A percentile compares a stretch with the other conserved stretches of the same genome.
These are phyloP conservation scores for Kluyveromyces siamensis DNA, from an alignment of 805 yeast species.

Conservation along the genomic window DNA sequence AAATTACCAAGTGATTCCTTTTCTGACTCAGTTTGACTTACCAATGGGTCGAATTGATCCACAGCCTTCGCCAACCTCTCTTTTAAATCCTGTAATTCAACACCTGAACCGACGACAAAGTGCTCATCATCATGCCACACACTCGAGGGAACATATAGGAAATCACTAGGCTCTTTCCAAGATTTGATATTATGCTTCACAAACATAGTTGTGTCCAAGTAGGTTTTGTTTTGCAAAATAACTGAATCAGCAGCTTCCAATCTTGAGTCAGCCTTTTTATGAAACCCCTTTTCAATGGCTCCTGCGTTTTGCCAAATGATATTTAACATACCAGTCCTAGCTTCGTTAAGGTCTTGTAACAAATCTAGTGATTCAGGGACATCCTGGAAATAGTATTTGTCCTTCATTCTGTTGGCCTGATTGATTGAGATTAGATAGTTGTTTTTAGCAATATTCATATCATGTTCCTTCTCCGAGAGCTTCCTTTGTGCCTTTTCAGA, in stretches of 20 bases:
- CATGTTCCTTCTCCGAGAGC: constrained; percentile 52
- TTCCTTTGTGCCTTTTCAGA: constrained; percentile 41
- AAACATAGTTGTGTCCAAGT: constrained; percentile 80
- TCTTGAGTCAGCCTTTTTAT: constrained; percentile 34
- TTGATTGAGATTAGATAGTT: constrained; percentile 70
- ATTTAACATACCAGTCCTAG: constrained; percentile 64
- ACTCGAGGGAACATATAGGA: constrained; percentile 75
- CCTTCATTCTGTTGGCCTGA: constrained; percentile 84
- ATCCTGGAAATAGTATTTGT: constrained; percentile 87
- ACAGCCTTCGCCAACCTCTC: constrained; percentile 37
- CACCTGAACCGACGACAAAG: constrained; percentile 48
- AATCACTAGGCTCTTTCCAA: constrained; percentile 87
- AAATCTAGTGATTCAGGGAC: constrained; percentile 83
- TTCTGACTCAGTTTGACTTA: constrained; percentile 24
- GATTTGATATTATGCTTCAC: constrained; percentile 69
- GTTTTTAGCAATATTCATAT: constrained; percentile 87
- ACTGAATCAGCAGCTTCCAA: constrained; percentile 45
- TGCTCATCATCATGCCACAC: constrained; percentile 96
- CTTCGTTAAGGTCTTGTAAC: constrained; percentile 75
- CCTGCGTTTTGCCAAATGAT: constrained; percentile 55
- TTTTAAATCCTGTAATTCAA: constrained; percentile 49
- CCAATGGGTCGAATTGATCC: constrained; percentile 20
- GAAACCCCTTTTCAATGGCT: constrained; percentile 47
- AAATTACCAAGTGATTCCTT: constrained; percentile 24
- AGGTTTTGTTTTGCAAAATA: constrained; percentile 61